These are phyloP conservation scores for Flagelloscypha sp. DNA, from an alignment of 768 basidiomycete species.

Conservation along the genomic window DNA sequence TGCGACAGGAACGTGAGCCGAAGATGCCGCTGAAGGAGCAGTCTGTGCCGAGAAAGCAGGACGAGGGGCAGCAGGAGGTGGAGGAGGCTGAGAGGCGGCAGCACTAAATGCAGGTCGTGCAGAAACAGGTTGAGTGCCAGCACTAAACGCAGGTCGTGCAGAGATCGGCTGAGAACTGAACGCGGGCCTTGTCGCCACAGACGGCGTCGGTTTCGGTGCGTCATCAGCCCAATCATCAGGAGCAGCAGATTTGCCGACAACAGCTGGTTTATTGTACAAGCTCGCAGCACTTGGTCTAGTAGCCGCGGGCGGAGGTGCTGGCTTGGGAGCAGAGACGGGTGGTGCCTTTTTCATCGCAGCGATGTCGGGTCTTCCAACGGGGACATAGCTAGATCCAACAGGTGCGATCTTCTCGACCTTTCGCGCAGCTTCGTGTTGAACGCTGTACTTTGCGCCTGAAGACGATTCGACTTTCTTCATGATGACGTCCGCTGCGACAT, in stretches of 20 bases:
- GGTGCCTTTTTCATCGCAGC: conserved; percentile 43
- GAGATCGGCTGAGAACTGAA: no score
- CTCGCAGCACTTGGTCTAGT: conserved; percentile 44
- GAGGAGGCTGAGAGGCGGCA: conserved; percentile 30
- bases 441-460: conserved; percentile 85
- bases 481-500: conserved; percentile 73
- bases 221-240: no score
- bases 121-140: conserved; percentile 40
- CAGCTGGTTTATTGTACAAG: no score
- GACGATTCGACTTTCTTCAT: conserved; percentile 83
- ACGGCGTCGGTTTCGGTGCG: no score
- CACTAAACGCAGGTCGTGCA: conserved; percentile 31
- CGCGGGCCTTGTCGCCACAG: no score
- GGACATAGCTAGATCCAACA: conserved; percentile 69
- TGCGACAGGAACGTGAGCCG: conserved; percentile 27
- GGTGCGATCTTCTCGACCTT: conserved; percentile 75
- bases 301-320: conserved; percentile 32
- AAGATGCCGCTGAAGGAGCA: no score
- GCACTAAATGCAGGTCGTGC: conserved; percentile 41
- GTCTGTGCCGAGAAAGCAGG: no score
- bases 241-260: conserved; percentile 26
- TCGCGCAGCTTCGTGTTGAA: conserved; percentile 69
- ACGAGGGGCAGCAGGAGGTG: conserved; percentile 37
- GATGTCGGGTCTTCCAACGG: conserved; percentile 70
- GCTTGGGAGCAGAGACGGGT: conserved; percentile 26